Percentiles rank a stretch among this genome's conserved stretches.
phyloP scores from a whole-genome alignment of 257 asterid genomes.

The Lantana camara region DNA sequence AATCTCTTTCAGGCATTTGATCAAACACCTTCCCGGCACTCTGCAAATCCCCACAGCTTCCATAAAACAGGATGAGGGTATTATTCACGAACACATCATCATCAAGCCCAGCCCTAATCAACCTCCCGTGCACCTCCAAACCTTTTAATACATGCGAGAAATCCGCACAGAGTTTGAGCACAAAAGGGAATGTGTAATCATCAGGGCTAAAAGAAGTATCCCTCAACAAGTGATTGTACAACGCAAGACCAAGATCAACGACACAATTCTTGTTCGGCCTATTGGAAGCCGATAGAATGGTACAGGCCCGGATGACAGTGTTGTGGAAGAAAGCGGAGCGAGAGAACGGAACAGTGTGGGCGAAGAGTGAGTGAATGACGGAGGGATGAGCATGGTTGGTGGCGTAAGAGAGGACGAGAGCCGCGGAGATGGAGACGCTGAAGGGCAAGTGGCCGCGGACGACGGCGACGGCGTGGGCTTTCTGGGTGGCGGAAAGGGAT shows the following conservation, averaged over 20 bases:
- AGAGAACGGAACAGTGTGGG: slow-evolving; percentile 42
- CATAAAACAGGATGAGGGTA: slow-evolving; percentile 62
- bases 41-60: slow-evolving; percentile 46
- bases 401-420: slow-evolving; percentile 74
- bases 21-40: slow-evolving; percentile 50
- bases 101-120: slow-evolving; percentile 56
- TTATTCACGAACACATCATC: slow-evolving; percentile 62
- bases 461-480: slow-evolving; percentile 58
- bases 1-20: slow-evolving; percentile 63
- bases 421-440: slow-evolving; percentile 62
- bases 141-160: slow-evolving; percentile 45
- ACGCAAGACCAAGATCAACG: slow-evolving; percentile 30
- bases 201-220: slow-evolving; percentile 44
- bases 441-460: slow-evolving; percentile 56
- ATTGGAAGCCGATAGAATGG: slow-evolving; percentile 27
- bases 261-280: slow-evolving; percentile 23
- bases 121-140: slow-evolving; percentile 62
- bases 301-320: slow-evolving; percentile 63
- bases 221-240: slow-evolving; percentile 56
- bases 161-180: slow-evolving; percentile 67
- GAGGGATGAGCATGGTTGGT: slow-evolving; percentile 36
- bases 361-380: slow-evolving; percentile 37
- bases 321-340: slow-evolving; percentile 68
- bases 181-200: slow-evolving; percentile 75
- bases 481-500: slow-evolving; percentile 53